Evolutionary conservation across 1,139 yeast genomes (phyloP), one percentile per base, ranked within the genome.

Genomic region (Casaregolazyma suthepensis): DNA sequence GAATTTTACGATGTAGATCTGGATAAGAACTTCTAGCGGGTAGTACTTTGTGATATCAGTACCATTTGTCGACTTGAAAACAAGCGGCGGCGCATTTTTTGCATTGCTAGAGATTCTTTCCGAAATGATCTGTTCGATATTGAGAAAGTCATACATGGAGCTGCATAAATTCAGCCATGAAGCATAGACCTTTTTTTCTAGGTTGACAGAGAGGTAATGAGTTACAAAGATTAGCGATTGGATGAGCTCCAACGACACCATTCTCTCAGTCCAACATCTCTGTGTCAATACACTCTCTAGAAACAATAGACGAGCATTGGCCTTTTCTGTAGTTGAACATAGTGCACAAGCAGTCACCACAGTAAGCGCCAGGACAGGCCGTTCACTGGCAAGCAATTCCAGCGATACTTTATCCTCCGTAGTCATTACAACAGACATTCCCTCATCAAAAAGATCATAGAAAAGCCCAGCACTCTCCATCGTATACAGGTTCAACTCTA

Each of bases 271-370:
- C 22, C 37, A 43, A 3, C 43, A 42, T 19, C 44, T 38, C 55
- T 77, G 72, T 1, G 81, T 76, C 29, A 80, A 60, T 55, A 73
- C 72, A 15, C 75, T 70, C 57, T 79, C 81, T 22, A 80, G 58
- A 62, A 78, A 78, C 56, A 73, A 74, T 22, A 72, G 62, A 15
- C 80, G 62, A 48, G 76, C 66, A 51, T 71, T 72, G 58, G 76
- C 76, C 50, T 77, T 61, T 5, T 59, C 60, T 1, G 52, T 45
- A 6, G 57, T 77, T 51, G 76, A 74, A 59, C 78, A 76, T 46
- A 78, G 66, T 18, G 80, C 73, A 3, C 82, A 77, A 6, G 75
- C 81, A 5, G 77, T 73, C n/a, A 80, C 70, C 57, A 78, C 75
- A 1, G 79, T 71, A n/a, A 77, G 60, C 12, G 80, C 63, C 6